These are phyloP conservation scores for Laguncularia racemosa DNA, from an alignment of 345 rosid genomes.

Conservation along the genomic window DNA sequence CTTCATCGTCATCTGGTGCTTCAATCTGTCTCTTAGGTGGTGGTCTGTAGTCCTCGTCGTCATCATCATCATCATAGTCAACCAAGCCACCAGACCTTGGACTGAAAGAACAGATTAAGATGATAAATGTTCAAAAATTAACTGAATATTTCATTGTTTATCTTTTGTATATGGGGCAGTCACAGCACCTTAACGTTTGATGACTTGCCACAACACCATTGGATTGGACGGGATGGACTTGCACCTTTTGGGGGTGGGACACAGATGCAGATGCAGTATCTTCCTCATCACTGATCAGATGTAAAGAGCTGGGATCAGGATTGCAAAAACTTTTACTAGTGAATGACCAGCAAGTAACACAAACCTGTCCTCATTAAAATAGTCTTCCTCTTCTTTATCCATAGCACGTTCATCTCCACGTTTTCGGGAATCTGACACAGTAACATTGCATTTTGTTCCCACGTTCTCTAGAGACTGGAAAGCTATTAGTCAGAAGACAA, in stretches of 20 bases:
- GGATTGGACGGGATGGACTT: conserved; percentile 47
- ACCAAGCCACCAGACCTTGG: conserved; percentile 82
- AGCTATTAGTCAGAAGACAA: conserved; percentile 5
- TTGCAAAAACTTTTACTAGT: background rate
- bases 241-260: conserved; percentile 38
- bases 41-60: conserved; percentile 90
- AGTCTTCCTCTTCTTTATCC: conserved; percentile 98
- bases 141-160: background rate
- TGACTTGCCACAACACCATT: conserved; percentile 62
- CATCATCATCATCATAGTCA: conserved; percentile 97
- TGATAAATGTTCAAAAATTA: too few species aligned
- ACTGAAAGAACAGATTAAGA: conserved; percentile 13
- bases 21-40: conserved; percentile 73
- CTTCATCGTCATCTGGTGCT: conserved; percentile 59
- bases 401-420: conserved; percentile 79
- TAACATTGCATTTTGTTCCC: conserved; percentile 43
- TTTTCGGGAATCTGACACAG: conserved; percentile 51
- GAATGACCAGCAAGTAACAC: conserved; percentile 1
- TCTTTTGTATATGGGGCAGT: conserved; percentile 2
- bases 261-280: conserved; percentile 36
- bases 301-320: background rate
- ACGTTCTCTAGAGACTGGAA: conserved; percentile 72
- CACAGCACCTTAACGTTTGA: conserved; percentile 51
- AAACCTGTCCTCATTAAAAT: conserved; percentile 94
- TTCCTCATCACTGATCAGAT: conserved; percentile 73